These are phyloP conservation scores for Colletotrichum horii DNA, from an alignment of 2,329 filamentous ascomycete genomes.

Conservation along the genomic window DNA sequence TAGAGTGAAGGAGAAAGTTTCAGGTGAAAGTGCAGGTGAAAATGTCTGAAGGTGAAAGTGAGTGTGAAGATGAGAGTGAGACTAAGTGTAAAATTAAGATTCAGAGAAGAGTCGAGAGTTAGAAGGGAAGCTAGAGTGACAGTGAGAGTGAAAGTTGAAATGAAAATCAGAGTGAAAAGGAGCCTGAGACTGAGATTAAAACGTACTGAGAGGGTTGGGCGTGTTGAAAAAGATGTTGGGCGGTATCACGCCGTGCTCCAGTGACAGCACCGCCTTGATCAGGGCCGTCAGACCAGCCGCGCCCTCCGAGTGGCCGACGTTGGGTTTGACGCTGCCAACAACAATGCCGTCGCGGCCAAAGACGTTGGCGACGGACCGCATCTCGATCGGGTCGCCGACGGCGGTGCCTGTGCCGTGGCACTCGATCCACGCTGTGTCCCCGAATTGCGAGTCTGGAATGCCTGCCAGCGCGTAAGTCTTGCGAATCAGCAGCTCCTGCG, in stretches of 20 bases:
- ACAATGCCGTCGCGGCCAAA: constrained; percentile 28
- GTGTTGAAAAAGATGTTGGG: constrained; percentile 41
- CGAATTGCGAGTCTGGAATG: not conserved
- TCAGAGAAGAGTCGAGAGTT: not conserved
- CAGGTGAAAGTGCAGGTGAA: not conserved
- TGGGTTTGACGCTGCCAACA: constrained; percentile 37
- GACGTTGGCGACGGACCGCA: constrained; percentile 31
- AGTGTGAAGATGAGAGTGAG: not conserved
- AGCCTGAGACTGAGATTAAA: not conserved
- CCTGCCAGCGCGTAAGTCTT: not conserved
- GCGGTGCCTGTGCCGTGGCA: constrained; percentile 44
- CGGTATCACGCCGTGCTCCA: constrained; percentile 43
- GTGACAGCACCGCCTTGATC: constrained; percentile 45
- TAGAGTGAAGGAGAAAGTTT: not conserved
- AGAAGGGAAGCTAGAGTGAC: not conserved
- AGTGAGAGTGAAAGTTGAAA: not conserved
- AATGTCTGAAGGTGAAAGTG: not conserved
- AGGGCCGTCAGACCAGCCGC: constrained; percentile 45
- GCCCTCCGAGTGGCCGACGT: constrained; percentile 49
- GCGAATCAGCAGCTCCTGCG: constrained; percentile 34
- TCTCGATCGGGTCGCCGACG: constrained; percentile 53
- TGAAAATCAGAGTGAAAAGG: not conserved
- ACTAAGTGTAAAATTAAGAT: not conserved
- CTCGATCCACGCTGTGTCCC: not conserved
- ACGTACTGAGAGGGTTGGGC: constrained; percentile 28